Base-by-base conservation (phyloP, 2,329 filamentous ascomycete genomes). In the Trichoderma arundinaceum region DNA sequence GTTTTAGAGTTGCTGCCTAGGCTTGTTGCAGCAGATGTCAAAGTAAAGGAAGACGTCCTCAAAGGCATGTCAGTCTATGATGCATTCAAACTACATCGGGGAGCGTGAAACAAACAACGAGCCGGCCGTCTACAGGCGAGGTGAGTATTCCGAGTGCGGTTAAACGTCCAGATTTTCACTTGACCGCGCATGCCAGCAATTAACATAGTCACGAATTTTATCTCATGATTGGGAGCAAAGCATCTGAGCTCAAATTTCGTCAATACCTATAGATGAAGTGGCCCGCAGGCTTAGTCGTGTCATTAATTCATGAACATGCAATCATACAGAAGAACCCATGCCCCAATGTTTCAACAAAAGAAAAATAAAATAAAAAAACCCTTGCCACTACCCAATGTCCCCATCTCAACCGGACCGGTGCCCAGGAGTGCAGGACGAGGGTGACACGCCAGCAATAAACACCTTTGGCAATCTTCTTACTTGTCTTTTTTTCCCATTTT, bases 31-130 rank as follows among this genome's bases (percentile, higher is more conserved):
- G 85, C 86, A 44, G 88, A 90, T 74, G 83, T 85, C 57, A 82
- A 81, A 73, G 86, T 88, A n/a, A 88, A 85, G 74, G 81, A 83
- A 53, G 89, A 90, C 69, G 88, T 92, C n/a, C 75, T 81, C 54
- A 77, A 79, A 43, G 90, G 90, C 8, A 81, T 84, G 71, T 84
- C 81, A 19, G 87, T 92, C 17, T 81, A 84, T 63, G 88, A 91
- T 68, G 88, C 89, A 2, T 92, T 93, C 72, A 82, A 83, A 74
- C 83, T 79, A 64, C 84, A 89, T 68, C 78, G 85, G 46, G 74
- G 76, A 49, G 74, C 73, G 52, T 70, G 52, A 54, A 13, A 56
- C 12, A 17, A 33, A 17, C 43, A 28, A 48, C 17, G 12, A 15
- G 48, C 13, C 10, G n/a, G 8, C 43, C 17, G 33, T 19, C 33